Evolutionary conservation across 2,329 filamentous ascomycete genomes (phyloP), one percentile per base, ranked within the genome.

Genomic region (Ilyonectria mors-panacis): DNA sequence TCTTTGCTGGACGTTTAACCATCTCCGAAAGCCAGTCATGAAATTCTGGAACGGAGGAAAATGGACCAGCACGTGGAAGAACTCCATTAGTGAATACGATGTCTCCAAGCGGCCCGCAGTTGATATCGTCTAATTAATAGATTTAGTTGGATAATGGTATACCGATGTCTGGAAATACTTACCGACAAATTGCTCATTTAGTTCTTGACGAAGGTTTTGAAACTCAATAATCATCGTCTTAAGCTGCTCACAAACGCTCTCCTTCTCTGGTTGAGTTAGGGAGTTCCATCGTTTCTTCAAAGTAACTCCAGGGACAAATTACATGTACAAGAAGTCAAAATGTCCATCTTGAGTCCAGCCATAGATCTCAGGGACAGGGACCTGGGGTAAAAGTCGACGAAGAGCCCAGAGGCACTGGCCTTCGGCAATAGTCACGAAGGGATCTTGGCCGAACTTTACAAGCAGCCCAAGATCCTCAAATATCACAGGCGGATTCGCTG

Each of bases 291-390:
- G 53, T 6, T 56, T 21, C 47, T 65, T 39, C 5, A 69, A 39
- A 8, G 57, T 65, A 15, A 37, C 7, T 13, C 63, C 63, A 6
- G 64, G 13, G 4, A 65, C 59, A 4, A 50, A 13, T 21, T 67
- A 54, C 51, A 67, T 69, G 6, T 67, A 71, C 1, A 71, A 19
- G 26, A 69, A 63, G 8, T 63, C 35, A n/a, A 51, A 13, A 10
- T 33, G 37, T 7, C 45, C 48, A 13, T 62, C 60, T 1, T 45
- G 28, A 4, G 57, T 26, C 61, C 60, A 66, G 3, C 67, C 55
- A 19, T 69, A 71, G 23, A 71, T 59, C 37, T 71, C 67, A 19
- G 67, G 69, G 10, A 66, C 64, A 5, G 67, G 69, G 6, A 69
- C 61, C 19, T 59, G 53, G 9, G 61, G 58, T 7, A 67, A 19